These are phyloP conservation scores for Neofusicoccum sp. DNA, from an alignment of 2,329 filamentous ascomycete species.

Conservation along the genomic window DNA sequence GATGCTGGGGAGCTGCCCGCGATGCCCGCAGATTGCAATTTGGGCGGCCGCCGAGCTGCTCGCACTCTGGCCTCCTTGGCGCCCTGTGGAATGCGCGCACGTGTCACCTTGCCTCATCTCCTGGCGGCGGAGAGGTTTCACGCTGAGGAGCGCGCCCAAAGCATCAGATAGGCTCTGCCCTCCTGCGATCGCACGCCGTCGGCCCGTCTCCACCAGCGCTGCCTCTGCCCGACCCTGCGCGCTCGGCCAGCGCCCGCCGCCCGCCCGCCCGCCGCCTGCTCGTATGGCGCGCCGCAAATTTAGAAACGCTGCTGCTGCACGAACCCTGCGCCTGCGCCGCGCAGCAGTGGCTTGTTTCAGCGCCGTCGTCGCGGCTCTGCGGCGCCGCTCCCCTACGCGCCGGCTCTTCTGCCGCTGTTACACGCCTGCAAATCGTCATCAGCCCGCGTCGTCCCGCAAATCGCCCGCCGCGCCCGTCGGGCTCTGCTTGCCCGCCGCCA, in stretches of 20 bases:
- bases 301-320: not conserved
- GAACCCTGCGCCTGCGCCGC: not conserved
- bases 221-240: not conserved
- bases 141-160: conserved; percentile 11
- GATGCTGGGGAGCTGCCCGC: not conserved
- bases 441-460: not conserved
- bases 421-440: conserved; percentile 15
- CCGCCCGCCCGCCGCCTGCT: not conserved
- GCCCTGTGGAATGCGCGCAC: conserved; percentile 11
- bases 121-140: conserved; percentile 16
- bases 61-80: conserved; percentile 14
- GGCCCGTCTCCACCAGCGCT: conserved; percentile 9
- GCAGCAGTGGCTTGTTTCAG: conserved; percentile 11
- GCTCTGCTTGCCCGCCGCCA: not conserved
- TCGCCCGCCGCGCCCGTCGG: not conserved
- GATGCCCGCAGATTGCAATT: conserved; percentile 14
- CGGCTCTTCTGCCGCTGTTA: conserved; percentile 2
- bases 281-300: not conserved
- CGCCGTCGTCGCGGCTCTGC: conserved; percentile 12
- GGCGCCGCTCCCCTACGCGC: not conserved
- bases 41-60: conserved; percentile 3
- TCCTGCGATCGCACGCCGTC: conserved; percentile 5
- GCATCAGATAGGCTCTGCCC: conserved; percentile 4
- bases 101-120: conserved; percentile 14
- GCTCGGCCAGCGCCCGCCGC: not conserved